These are phyloP conservation scores for Zygnema circumcarinatum DNA, from an alignment of 139 green algal species.

Conservation along the genomic window DNA sequence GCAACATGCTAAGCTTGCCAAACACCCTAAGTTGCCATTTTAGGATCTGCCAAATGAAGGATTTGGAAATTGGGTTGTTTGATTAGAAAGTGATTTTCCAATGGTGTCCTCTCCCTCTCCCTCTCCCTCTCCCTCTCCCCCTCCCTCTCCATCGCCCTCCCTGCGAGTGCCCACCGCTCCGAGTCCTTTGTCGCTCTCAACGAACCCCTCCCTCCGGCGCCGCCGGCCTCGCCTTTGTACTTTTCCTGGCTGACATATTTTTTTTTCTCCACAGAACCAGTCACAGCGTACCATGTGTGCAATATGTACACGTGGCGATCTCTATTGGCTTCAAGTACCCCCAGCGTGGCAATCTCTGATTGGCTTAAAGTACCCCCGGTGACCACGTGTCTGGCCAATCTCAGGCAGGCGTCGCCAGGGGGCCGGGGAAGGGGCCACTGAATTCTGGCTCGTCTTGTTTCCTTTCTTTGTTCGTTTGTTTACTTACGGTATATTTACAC, in stretches of 20 bases:
- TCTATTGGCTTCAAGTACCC: not conserved
- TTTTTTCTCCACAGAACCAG: not conserved
- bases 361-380: not conserved
- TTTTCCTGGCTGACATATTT: not conserved
- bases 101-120: not conserved
- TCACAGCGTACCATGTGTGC: not conserved
- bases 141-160: slow-evolving; percentile 1
- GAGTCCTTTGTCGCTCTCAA: not conserved
- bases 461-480: too few relatives aligned
- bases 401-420: too few relatives aligned
- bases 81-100: too few relatives aligned
- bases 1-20: too few relatives aligned
- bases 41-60: too few relatives aligned
- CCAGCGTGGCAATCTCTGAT: not conserved
- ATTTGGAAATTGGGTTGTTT: too few relatives aligned
- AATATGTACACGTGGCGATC: not conserved
- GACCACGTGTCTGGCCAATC: not conserved
- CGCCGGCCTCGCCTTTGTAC: not conserved
- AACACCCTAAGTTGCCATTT: too few relatives aligned
- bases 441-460: too few relatives aligned
- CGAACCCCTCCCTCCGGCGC: too few relatives aligned
- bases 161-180: not conserved
- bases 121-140: not conserved
- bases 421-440: too few relatives aligned
- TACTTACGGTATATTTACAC: too few relatives aligned